Conservation (phyloP, 805 yeast genomes). For the Candida gorgasii region DNA sequence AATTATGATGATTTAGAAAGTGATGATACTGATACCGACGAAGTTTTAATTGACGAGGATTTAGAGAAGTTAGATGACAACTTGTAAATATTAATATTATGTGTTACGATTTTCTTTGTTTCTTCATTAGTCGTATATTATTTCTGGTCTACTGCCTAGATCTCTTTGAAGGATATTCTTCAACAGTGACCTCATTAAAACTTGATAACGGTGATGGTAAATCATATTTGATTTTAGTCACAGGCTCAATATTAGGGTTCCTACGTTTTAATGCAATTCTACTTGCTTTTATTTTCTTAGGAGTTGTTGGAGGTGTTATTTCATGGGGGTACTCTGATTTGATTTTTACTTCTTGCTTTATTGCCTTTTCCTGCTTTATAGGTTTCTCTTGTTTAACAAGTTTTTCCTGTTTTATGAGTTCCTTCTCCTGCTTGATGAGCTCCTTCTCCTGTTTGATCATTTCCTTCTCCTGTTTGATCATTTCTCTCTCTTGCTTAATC, state of each 20-base stretch:
- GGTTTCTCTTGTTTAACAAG: conserved; percentile 6
- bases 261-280: conserved; percentile 21
- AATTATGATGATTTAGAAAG: conserved; percentile 2
- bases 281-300: conserved; percentile 10
- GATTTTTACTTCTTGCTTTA: conserved; percentile 8
- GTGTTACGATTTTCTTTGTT: not conserved
- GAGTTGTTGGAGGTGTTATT: conserved; percentile 18
- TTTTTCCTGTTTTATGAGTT: conserved; percentile 24
- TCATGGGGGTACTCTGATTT: conserved; percentile 11
- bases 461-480: conserved; percentile 11
- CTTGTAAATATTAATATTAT: not conserved
- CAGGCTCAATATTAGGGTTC: conserved; percentile 16
- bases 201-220: conserved; percentile 39
- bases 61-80: not conserved
- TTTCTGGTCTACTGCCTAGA: not conserved
- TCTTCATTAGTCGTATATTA: not conserved
- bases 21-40: conserved; percentile 1
- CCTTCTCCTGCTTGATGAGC: conserved; percentile 9
- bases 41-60: not conserved
- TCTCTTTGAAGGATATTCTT: conserved; percentile 9
- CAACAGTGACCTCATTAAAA: conserved; percentile 23
- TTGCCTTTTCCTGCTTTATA: conserved; percentile 6
- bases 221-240: conserved; percentile 18
- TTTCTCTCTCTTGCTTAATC: conserved; percentile 8
- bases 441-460: conserved; percentile 12